Percentiles rank a stretch among this genome's conserved stretches.
Conservation (phyloP, 179 eudicot species). For the Beta lomatogona region DNA sequence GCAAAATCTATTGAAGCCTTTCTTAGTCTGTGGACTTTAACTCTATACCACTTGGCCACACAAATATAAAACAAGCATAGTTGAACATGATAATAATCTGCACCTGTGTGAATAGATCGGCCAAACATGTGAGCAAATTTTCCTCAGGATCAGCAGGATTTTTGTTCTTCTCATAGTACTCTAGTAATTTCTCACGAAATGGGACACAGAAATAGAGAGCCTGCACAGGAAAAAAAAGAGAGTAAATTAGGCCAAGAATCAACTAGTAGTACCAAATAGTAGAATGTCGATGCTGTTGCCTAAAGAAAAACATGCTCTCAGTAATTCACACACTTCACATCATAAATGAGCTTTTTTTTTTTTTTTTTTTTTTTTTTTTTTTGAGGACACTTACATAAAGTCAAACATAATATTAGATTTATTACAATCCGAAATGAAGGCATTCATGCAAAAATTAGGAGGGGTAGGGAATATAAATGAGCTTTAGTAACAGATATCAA, state of each 20-base stretch:
- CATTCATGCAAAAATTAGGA: no score
- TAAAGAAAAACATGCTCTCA: not conserved
- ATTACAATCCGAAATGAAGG: no score
- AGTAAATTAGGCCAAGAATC: slow-evolving; percentile 1
- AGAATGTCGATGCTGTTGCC: not conserved
- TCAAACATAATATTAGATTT: no score
- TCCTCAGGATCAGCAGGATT: slow-evolving; percentile 62
- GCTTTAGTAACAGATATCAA: not conserved
- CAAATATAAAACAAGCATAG: not conserved
- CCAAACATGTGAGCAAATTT: slow-evolving; percentile 71
- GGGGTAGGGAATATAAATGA: no score
- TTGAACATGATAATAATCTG: not conserved
- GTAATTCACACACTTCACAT: not conserved
- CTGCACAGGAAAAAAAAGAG: slow-evolving; percentile 38
- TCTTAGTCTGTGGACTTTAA: not conserved
- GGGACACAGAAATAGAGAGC: slow-evolving; percentile 80
- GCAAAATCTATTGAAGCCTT: not conserved
- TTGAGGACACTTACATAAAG: no score
- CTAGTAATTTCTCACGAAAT: slow-evolving; percentile 63
- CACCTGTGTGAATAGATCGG: slow-evolving; percentile 79
- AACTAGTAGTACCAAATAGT: not conserved
- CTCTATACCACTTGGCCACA: not conserved
- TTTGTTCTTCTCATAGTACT: slow-evolving; percentile 61
- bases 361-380: no score
- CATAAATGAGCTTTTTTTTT: not conserved